phyloP scores from a whole-genome alignment of 2,329 filamentous ascomycete species.

The Fusarium sp. region DNA sequence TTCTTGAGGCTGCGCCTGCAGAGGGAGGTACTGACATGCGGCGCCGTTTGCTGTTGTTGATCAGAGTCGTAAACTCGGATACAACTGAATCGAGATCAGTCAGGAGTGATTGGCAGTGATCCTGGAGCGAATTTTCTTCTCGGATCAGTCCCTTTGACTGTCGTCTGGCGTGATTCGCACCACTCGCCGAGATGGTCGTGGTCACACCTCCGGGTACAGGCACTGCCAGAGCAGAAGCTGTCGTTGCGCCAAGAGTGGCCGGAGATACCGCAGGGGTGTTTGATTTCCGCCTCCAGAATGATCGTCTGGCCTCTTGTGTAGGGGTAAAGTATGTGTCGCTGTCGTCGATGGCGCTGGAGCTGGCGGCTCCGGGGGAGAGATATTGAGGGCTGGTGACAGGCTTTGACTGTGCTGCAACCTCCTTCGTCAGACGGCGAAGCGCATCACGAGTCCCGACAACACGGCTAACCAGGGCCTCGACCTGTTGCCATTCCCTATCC shows the following conservation, averaged over 20 bases:
- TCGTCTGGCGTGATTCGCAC: conserved; percentile 47
- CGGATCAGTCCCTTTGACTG: conserved; percentile 55
- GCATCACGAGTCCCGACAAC: conserved; percentile 91
- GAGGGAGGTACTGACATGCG: conserved; percentile 68
- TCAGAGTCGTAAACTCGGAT: conserved; percentile 80
- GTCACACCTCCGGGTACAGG: conserved; percentile 55
- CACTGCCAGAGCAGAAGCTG: conserved; percentile 55
- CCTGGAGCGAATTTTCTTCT: conserved; percentile 77
- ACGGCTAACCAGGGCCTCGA: conserved; percentile 86
- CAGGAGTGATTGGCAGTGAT: conserved; percentile 85
- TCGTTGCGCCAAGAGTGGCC: conserved; percentile 52
- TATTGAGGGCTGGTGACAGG: conserved; percentile 45
- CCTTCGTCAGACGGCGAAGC: conserved; percentile 85
- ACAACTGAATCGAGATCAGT: conserved; percentile 87
- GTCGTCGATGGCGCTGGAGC: conserved; percentile 58
- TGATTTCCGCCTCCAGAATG: conserved; percentile 94
- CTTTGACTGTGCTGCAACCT: conserved; percentile 71
- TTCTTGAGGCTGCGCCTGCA: conserved; percentile 57
- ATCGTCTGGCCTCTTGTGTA: conserved; percentile 60
- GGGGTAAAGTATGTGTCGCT: conserved; percentile 68
- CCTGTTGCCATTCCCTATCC: conserved; percentile 86
- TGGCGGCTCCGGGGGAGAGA: conserved; percentile 56
- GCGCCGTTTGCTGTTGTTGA: conserved; percentile 83
- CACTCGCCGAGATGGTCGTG: conserved; percentile 46
- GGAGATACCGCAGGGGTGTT: conserved; percentile 64